Conservation (phyloP, 371 early-diverging fungal species). For the Zychaea mexicana region DNA sequence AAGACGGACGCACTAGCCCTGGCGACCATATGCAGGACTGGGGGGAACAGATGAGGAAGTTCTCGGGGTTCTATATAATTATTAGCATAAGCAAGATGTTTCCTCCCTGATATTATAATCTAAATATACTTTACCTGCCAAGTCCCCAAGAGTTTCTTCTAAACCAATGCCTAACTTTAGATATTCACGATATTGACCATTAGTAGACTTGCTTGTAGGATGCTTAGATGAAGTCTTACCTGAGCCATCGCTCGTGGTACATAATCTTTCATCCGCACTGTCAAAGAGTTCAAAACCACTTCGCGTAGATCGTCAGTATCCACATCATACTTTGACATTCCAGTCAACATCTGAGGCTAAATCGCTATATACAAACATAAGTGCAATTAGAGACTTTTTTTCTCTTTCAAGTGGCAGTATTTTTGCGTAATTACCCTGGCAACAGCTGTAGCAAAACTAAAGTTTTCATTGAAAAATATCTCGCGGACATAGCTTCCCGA, state of each 20-base stretch:
- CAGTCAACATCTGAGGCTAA: conserved; percentile 6
- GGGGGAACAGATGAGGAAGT: background rate
- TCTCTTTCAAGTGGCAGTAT: no score
- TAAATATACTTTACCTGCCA: background rate
- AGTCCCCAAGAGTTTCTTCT: background rate
- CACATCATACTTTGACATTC: background rate
- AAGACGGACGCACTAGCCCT: conserved; percentile 17
- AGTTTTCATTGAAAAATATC: conserved; percentile 14
- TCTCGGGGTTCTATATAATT: background rate
- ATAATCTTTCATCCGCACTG: conserved; percentile 10
- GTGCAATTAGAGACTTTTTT: no score
- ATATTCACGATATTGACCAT: background rate
- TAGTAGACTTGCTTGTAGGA: no score
- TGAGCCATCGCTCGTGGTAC: conserved; percentile 7
- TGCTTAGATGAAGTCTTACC: conserved; percentile 2
- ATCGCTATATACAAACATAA: conserved; percentile 1
- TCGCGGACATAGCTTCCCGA: conserved; percentile 19
- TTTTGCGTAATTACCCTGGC: no score
- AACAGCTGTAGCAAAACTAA: conserved; percentile 9
- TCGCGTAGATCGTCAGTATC: background rate
- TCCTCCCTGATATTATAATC: no score
- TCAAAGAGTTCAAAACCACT: conserved; percentile 9
- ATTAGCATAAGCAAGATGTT: background rate
- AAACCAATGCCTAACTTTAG: background rate
- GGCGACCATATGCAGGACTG: conserved; percentile 13